Percentiles rank a stretch among this genome's conserved stretches.
These are phyloP conservation scores for Endoconidiophora polonica DNA, from an alignment of 2,329 filamentous ascomycete species.

Conservation along the genomic window DNA sequence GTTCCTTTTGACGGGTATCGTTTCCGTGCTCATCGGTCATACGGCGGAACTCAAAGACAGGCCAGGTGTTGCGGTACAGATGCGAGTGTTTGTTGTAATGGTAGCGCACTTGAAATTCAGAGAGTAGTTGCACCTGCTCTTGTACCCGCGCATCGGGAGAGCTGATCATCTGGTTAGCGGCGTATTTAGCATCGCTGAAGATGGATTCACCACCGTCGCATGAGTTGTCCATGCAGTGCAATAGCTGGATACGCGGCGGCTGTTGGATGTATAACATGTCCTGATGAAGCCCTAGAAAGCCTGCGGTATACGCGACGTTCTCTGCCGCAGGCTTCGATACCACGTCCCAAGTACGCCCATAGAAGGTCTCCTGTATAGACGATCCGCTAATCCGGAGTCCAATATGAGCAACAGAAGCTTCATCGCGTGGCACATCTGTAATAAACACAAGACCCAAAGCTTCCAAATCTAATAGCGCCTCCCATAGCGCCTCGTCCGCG, in stretches of 20 bases:
- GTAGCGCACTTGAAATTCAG: constrained; percentile 35
- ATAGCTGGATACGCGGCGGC: constrained; percentile 66
- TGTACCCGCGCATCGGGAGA: constrained; percentile 8
- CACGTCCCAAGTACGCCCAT: constrained; percentile 83
- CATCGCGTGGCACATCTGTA: constrained; percentile 51
- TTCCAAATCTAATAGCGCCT: constrained; percentile 45
- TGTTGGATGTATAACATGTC: constrained; percentile 75
- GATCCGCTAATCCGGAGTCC: constrained; percentile 48
- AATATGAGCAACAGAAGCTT: constrained; percentile 49
- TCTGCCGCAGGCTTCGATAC: constrained; percentile 65
- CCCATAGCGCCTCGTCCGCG: constrained; percentile 36
- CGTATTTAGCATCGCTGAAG: constrained; percentile 61
- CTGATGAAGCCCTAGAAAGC: constrained; percentile 77
- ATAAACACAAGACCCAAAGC: constrained; percentile 62
- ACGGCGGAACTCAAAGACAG: constrained; percentile 29
- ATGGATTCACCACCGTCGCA: constrained; percentile 68
- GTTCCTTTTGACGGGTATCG: constrained; percentile 9
- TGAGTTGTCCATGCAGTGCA: constrained; percentile 76
- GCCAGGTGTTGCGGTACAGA: constrained; percentile 41
- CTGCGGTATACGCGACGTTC: constrained; percentile 80
- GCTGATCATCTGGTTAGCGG: constrained; percentile 28
- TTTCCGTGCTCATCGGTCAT: background rate
- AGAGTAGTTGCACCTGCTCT: constrained; percentile 23
- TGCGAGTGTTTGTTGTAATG: constrained; percentile 52
- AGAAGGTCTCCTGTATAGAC: constrained; percentile 70